phyloP scores from a whole-genome alignment of 345 rosid genomes.

The Gossypium arboreum region DNA sequence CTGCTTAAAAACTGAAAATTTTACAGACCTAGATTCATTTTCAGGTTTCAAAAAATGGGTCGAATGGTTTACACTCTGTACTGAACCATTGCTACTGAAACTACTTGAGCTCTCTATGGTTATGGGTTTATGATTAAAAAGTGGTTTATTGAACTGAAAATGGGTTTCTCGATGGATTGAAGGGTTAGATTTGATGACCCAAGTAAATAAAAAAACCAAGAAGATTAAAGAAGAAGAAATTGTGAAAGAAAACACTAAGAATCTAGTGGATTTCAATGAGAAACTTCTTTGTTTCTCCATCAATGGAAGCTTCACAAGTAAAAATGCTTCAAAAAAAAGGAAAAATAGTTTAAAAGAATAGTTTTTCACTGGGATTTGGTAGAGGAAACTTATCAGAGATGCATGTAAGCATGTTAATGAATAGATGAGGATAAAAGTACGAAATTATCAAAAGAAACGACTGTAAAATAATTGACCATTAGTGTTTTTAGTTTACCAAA shows the following conservation, averaged over 20 bases:
- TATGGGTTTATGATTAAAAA: conserved; percentile 22
- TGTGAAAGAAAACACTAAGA: conserved; percentile 44
- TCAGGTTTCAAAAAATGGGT: conserved; percentile 28
- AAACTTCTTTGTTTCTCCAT: conserved; percentile 91
- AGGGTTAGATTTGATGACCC: conserved; percentile 55
- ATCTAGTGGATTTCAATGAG: conserved; percentile 57
- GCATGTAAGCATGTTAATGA: background rate
- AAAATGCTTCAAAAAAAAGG: conserved; percentile 8
- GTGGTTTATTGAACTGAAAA: conserved; percentile 35
- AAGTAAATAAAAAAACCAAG: conserved; percentile 48
- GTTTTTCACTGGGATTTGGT: conserved; percentile 4
- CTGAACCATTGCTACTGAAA: conserved; percentile 29
- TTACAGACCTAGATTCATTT: conserved; percentile 42
- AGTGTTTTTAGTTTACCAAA: background rate
- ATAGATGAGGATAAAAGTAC: background rate
- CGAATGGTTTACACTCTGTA: conserved; percentile 22
- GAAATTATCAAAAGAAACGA: background rate
- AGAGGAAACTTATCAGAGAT: background rate
- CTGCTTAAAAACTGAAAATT: conserved; percentile 20
- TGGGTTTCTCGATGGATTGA: conserved; percentile 30
- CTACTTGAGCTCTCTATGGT: conserved; percentile 25
- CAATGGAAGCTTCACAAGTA: conserved; percentile 1
- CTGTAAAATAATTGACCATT: background rate
- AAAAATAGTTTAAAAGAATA: background rate
- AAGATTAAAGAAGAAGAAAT: conserved; percentile 56